Base-by-base conservation (phyloP, 176 grass and related monocot genomes). In the Tillandsia leiboldiana region DNA sequence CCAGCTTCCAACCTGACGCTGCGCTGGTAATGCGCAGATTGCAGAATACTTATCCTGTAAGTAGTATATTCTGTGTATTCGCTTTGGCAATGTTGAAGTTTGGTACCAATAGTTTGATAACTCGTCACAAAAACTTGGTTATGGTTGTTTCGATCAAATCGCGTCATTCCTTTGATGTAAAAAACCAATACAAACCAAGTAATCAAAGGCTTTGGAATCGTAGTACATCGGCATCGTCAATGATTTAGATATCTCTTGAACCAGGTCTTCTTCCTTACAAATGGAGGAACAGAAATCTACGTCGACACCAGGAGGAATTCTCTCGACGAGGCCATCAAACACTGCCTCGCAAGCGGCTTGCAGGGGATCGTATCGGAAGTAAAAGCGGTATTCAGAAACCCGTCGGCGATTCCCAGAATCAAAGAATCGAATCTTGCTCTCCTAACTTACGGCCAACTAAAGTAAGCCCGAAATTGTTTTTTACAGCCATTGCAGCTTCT, bases 221-320 rank as follows among this genome's bases (percentile, higher is more conserved):
- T 42, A 42, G 33, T 7, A 42, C 1, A 42, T 42, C 5, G 33
- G 6, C 33, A 7, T 42, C 5, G 5, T 42, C 3, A 7, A 6
- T 42, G 33, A 42, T 7, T 42, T 42, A 6, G 7, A 42, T 7
- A 57, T 1, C n/a, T 57, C 9, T 54, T 59, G 64, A 28, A 79
- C 78, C 83, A 96, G 93, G 93, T 97, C 11, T 97, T 89, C 76
- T 97, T 97, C 71, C 74, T 97, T 70, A 92, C 93, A 8, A 83
- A 90, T 23, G 93, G 93, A 26, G 89, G 93, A 4, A 58, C 61
- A 12, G 67, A 83, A 15, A 79, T 67, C 27, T 92, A 87, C 65
- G 10, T 74, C 8, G 93, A 97, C 42, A 73, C 62, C 1, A 84
- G 89, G 51, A 89, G 89, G 65, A 97, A 97, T 63, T 90, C 93